These are phyloP conservation scores for Amphichorda felina DNA, from an alignment of 2,329 filamentous ascomycete species.

Conservation along the genomic window DNA sequence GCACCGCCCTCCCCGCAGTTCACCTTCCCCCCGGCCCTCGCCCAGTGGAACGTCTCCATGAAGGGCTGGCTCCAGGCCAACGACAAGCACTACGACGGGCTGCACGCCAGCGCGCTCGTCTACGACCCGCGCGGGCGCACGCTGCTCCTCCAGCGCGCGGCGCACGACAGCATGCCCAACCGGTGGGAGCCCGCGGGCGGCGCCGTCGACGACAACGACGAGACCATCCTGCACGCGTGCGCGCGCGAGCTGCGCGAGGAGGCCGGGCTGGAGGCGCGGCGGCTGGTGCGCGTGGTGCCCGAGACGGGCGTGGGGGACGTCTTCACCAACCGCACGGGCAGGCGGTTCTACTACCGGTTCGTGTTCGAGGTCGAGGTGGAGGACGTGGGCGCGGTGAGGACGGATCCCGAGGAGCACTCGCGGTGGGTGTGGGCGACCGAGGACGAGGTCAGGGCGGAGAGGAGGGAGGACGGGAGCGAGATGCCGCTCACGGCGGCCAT, in stretches of 20 bases:
- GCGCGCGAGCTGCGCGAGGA: slow-evolving; percentile 37
- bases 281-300: slow-evolving; percentile 15
- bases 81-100: slow-evolving; percentile 9
- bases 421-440: slow-evolving; percentile 25
- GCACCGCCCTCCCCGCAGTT: too few species aligned
- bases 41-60: too few species aligned
- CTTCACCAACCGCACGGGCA: slow-evolving; percentile 21
- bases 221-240: slow-evolving; percentile 27
- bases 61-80: too few species aligned
- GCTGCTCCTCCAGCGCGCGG: slow-evolving; percentile 33
- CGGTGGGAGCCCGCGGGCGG: slow-evolving; percentile 38
- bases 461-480: slow-evolving; percentile 11
- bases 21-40: too few species aligned
- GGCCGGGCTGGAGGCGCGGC: slow-evolving; percentile 21
- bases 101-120: slow-evolving; percentile 21
- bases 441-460: slow-evolving; percentile 19
- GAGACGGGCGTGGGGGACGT: slow-evolving; percentile 12
- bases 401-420: slow-evolving; percentile 29
- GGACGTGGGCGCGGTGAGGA: slow-evolving; percentile 12
- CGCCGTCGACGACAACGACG: slow-evolving; percentile 28
- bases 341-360: slow-evolving; percentile 16
- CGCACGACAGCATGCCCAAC: slow-evolving; percentile 29
- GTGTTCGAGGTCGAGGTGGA: slow-evolving; percentile 23
- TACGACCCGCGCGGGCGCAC: slow-evolving; percentile 19
- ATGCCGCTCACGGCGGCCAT: slow-evolving; percentile 18